These are phyloP conservation scores for Penicillium canariense DNA, from an alignment of 495 filamentous ascomycete genomes.

Conservation along the genomic window DNA sequence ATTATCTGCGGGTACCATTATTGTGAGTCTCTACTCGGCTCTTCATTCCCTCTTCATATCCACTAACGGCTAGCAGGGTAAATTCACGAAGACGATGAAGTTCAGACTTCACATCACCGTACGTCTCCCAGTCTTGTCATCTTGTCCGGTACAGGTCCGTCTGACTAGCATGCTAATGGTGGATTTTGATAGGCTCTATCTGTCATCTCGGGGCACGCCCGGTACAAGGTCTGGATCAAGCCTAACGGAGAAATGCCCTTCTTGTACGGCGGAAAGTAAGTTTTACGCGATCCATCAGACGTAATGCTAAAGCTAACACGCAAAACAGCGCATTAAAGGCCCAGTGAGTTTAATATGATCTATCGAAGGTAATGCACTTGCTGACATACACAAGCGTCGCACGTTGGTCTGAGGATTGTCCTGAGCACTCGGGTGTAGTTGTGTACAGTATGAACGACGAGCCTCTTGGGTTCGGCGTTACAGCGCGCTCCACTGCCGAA, in stretches of 20 bases:
- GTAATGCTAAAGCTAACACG: neutral
- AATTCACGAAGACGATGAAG: slow-evolving; percentile 88
- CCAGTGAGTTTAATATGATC: no score
- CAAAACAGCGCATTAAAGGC: no score
- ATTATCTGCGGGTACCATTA: slow-evolving; percentile 70
- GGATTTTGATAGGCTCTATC: no score
- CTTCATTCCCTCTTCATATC: neutral
- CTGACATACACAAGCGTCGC: slow-evolving; percentile 48
- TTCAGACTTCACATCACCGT: slow-evolving; percentile 49
- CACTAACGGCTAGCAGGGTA: slow-evolving; percentile 2
- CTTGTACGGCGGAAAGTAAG: slow-evolving; percentile 74
- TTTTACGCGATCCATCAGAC: neutral
- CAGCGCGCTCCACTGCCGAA: slow-evolving; percentile 78
- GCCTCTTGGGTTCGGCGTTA: slow-evolving; percentile 66
- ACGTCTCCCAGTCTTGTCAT: no score
- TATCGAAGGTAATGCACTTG: neutral
- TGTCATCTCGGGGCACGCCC: slow-evolving; percentile 80
- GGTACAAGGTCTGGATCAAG: slow-evolving; percentile 95
- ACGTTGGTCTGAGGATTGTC: slow-evolving; percentile 80
- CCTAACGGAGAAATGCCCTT: slow-evolving; percentile 76
- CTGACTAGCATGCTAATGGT: no score
- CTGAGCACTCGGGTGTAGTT: slow-evolving; percentile 31
- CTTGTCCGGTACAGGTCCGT: no score
- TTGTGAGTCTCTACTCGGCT: slow-evolving; percentile 2
- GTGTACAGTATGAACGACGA: slow-evolving; percentile 16